Evolutionary conservation across 345 rosid species (phyloP), one percentile per base, ranked within the genome.

Genomic region (Acer saccharum): DNA sequence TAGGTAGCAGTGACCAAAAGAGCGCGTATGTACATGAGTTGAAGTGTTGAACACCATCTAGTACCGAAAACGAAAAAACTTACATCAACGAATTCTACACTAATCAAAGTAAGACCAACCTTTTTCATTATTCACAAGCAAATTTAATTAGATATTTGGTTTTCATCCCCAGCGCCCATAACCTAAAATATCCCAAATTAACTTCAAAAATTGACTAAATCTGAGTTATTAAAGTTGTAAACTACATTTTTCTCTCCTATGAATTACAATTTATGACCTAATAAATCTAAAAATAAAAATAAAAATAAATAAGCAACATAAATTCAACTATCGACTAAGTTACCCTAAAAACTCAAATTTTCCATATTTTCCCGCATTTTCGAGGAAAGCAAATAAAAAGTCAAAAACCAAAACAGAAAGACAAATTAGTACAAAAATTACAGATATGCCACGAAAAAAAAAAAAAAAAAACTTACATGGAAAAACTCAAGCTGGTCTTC

Each of bases 401-500:
- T 32, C 27, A 8, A 60, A 58, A 20, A 23, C 25, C 16, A 60
- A 65, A 74, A 21, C 6, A 0, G 25, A 67, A 10, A 21, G 6
- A 41, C 10, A n/a, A 2, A 27, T 25, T 46, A 69, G 48, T 18
- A 39, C 7, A 17, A 8, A 52, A 65, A 71, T 2, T 52, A 13
- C 43, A 66, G 0, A 48, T 41, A 43, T 3, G 21, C 27, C 57
- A 20, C 3, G 0, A 46, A 14, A 10, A 0, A 71, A 54, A 70
- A 50, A 55, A 0, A 3, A 0, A 68, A 43, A 72, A 55, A 50
- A 72, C 95, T 84, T 75, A 94, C 99, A 60, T 92, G 99, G 84
- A 94, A 89, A 83, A 88, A 88, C 82, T 96, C 99, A 68, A 96
- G 90, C 88, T 96, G 99, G 88, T 96, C 98, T 82, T 94, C 98